These are phyloP conservation scores for Phoenix roebelenii DNA, from an alignment of 176 grass and related monocot genomes.

Conservation along the genomic window DNA sequence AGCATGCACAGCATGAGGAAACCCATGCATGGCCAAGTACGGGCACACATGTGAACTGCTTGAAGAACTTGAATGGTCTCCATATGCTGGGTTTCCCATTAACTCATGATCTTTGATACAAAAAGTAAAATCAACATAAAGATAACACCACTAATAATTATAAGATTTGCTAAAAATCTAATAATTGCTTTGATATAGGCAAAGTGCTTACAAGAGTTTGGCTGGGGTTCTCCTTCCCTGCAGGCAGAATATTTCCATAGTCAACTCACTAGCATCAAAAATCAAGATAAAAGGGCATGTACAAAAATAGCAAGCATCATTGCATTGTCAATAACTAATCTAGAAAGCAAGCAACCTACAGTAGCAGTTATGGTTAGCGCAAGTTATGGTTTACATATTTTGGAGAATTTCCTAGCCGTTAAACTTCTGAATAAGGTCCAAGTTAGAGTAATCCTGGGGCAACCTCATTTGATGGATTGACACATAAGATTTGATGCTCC, in stretches of 20 bases:
- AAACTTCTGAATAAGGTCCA: too few relatives aligned
- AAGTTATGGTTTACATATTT: too few relatives aligned
- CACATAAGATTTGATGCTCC: too few relatives aligned
- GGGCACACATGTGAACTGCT: constrained; percentile 65
- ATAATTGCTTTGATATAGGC: not conserved
- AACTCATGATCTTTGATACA: constrained; percentile 42
- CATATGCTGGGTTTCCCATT: constrained; percentile 24
- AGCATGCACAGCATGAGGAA: constrained; percentile 50
- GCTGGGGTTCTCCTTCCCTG: constrained; percentile 54
- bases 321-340: too few relatives aligned
- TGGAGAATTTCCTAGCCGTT: too few relatives aligned
- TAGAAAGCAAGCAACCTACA: too few relatives aligned
- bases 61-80: constrained; percentile 58
- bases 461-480: too few relatives aligned
- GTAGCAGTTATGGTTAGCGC: too few relatives aligned
- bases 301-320: too few relatives aligned
- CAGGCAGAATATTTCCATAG: constrained; percentile 15
- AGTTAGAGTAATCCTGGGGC: too few relatives aligned
- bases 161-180: too few relatives aligned
- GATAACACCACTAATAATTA: not conserved
- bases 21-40: constrained; percentile 54
- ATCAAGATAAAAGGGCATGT: too few relatives aligned
- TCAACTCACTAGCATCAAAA: constrained; percentile 2
- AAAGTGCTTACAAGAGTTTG: constrained; percentile 48
- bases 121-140: constrained; percentile 18